Evolutionary conservation across 176 grass and related monocot species (phyloP).

Genomic region (Saccharum spontaneum): DNA sequence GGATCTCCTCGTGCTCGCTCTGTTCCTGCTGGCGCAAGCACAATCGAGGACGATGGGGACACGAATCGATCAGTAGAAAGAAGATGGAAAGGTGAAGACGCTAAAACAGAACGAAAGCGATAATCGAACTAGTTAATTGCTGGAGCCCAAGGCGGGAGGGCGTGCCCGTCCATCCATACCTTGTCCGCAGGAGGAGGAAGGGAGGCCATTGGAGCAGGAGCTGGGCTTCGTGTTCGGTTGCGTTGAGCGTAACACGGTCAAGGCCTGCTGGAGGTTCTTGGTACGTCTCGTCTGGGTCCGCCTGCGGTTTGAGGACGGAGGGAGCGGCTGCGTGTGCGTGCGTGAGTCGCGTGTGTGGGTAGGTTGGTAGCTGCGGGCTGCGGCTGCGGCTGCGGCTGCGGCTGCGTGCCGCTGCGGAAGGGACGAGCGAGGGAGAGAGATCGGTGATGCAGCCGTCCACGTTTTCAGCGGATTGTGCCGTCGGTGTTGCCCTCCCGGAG

Average conservation of each 20-base stretch:
- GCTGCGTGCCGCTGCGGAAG: neutral
- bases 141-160: neutral
- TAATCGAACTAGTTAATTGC: neutral
- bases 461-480: neutral
- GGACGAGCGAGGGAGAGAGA: neutral
- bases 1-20: slow-evolving; percentile 27
- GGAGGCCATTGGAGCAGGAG: slow-evolving; percentile 5
- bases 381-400: too few relatives aligned
- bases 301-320: neutral
- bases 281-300: neutral
- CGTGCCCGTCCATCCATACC: neutral
- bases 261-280: neutral
- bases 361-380: neutral
- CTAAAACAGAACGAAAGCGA: neutral
- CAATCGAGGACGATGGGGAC: neutral
- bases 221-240: neutral
- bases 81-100: neutral
- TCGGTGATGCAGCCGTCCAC: neutral
- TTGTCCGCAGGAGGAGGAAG: neutral
- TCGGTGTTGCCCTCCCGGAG: too few relatives aligned
- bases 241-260: neutral
- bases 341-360: neutral
- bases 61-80: neutral
- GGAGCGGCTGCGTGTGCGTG: neutral
- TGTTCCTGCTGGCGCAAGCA: neutral